A percentile compares a stretch with the other conserved stretches of the same genome.
Conservation (phyloP, 176 grass and related monocot species). For the Ampelocalamus luodianensis region DNA sequence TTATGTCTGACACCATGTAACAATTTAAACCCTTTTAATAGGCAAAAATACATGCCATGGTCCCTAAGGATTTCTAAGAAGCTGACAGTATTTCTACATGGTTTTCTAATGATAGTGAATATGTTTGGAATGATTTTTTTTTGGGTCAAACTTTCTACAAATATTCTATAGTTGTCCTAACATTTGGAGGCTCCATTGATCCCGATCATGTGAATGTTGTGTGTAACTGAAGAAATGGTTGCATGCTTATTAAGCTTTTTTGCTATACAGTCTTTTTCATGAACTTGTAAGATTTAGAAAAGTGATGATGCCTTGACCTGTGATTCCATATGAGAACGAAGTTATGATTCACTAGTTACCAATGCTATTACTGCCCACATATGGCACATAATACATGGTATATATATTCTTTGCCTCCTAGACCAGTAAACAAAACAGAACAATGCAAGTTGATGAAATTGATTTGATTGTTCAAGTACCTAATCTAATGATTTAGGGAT, state of each 20-base stretch:
- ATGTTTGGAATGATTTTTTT: not conserved
- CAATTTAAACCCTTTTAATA: not conserved
- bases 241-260: not conserved
- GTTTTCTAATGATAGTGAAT: not conserved
- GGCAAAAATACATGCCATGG: not conserved
- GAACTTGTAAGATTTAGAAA: constrained; percentile 7
- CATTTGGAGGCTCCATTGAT: not conserved
- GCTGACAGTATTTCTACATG: not conserved
- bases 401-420: not conserved
- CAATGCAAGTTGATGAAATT: not conserved
- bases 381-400: not conserved
- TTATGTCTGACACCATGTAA: constrained; percentile 11
- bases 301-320: constrained; percentile 1
- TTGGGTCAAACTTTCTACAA: not conserved
- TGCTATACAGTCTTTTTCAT: not conserved
- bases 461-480: not conserved
- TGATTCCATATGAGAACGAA: constrained; percentile 2
- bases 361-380: not conserved
- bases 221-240: not conserved
- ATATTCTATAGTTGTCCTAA: not conserved
- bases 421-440: not conserved
- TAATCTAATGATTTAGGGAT: not conserved
- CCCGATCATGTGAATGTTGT: not conserved
- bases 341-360: not conserved
- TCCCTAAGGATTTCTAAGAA: constrained; percentile 3